Base-by-base conservation (phyloP, 129 eudicot species). In the Kitagawia praeruptora region DNA sequence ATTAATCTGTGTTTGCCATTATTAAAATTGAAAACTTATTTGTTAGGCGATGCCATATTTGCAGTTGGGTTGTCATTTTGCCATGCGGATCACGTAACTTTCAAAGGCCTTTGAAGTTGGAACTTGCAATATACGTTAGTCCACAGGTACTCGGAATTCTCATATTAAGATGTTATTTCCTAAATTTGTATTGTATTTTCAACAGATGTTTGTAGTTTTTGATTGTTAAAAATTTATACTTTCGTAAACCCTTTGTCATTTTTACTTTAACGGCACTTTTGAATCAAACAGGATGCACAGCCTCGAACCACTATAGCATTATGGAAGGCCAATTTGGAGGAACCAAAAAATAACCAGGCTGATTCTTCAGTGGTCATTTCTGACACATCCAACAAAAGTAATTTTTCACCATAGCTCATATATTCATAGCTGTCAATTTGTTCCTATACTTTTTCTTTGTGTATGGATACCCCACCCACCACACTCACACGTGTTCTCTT, bases 321-420 rank as follows among this genome's bases (percentile, higher is more conserved):
- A 44, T 92, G 93, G 97, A 96, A 89, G 88, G 94, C 95, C 80
- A 89, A 88, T 80, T 82, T 96, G 87, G 98, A 90, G 67, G 97
- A 96, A 82, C 89, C 93, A 27, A 88, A 89, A 27, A 84, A 90
- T 74, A 83, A 83, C 87, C 97, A 83, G 82, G 83, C 89, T 83
- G 93, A 90, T 87, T 92, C 96, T 80, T 67, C 98, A 12, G 95
- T 90, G 16, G 46, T 90, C 80, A 85, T 96, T 85, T 79, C 96
- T 51, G 85, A 88, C 63, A 53, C 80, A 75, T 85, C 99, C 72
- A 86, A 64, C 72, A 86, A 64, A 84, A 92, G 97, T 92, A 88
- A 92, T 56, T 81, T 87, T 77, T 82, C 72, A 12, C 51, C 80
- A 45, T 82, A 25, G 66, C 81, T 72, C 15, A 34, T 66, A 41